These are phyloP conservation scores for Hymenoscyphus scutula DNA, from an alignment of 2,329 filamentous ascomycete genomes.

Conservation along the genomic window DNA sequence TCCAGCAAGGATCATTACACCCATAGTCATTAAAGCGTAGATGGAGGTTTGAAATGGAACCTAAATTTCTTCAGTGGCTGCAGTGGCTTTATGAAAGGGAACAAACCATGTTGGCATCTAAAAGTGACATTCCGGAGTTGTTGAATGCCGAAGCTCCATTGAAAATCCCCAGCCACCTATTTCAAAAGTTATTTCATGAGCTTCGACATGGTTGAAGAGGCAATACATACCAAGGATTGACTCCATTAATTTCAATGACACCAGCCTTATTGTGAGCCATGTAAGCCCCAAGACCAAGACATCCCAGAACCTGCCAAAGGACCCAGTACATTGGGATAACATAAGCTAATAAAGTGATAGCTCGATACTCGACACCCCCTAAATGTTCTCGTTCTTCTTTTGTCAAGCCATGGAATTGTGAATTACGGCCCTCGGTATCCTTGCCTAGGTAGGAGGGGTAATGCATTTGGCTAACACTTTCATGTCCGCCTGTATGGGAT, in stretches of 20 bases:
- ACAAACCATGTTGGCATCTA: constrained; percentile 61
- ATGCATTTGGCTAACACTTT: neutral
- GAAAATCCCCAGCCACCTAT: constrained; percentile 62
- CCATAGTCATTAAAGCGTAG: constrained; percentile 47
- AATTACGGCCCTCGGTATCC: constrained; percentile 47
- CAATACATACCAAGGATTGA: constrained; percentile 54
- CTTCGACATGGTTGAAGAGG: neutral
- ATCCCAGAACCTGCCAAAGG: constrained; percentile 57
- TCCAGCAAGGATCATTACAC: constrained; percentile 58
- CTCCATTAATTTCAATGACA: constrained; percentile 51
- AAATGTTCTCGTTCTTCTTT: constrained; percentile 54
- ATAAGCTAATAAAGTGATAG: constrained; percentile 56
- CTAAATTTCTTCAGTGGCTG: constrained; percentile 19
- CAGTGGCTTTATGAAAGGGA: neutral
- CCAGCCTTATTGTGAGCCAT: constrained; percentile 51
- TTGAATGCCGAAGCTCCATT: constrained; percentile 68
- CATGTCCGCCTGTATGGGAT: neutral
- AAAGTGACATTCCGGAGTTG: constrained; percentile 67
- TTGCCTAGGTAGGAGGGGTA: constrained; percentile 30
- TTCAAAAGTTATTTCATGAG: neutral
- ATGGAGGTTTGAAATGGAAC: constrained; percentile 42
- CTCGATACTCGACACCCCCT: constrained; percentile 63
- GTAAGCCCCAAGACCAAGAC: constrained; percentile 60
- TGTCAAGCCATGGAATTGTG: constrained; percentile 53
- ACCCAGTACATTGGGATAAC: constrained; percentile 61